A percentile compares a stretch with the other conserved stretches of the same genome.
phyloP scores from a whole-genome alignment of 2,329 filamentous ascomycete genomes.

The Pyrenophora tritici-repentis region DNA sequence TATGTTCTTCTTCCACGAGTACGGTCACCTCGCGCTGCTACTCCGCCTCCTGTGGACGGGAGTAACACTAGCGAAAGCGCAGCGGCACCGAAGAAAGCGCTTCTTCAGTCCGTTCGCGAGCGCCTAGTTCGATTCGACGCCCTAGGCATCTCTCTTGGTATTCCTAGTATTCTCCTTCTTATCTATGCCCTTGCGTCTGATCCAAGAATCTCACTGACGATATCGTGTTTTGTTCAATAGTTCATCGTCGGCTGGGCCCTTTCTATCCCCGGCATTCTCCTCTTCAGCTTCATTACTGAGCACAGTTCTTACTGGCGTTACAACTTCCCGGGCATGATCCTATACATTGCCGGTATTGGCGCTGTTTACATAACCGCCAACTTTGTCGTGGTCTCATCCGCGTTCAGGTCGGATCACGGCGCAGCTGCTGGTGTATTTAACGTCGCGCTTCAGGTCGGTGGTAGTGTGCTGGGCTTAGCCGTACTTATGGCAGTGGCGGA shows the following conservation, averaged over 20 bases:
- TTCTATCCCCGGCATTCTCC: conserved; percentile 3
- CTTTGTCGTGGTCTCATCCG: not conserved
- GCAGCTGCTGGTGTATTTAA: not conserved
- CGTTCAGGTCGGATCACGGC: not conserved
- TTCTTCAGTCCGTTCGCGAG: not conserved
- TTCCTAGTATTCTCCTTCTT: conserved; percentile 5
- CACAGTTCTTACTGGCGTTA: conserved; percentile 3
- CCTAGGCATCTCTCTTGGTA: not conserved
- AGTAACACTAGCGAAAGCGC: not conserved
- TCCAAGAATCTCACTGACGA: not conserved
- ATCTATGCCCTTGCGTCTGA: conserved; percentile 3
- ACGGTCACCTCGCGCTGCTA: not conserved
- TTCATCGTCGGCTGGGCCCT: conserved; percentile 4
- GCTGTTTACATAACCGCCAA: not conserved
- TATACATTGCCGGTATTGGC: not conserved
- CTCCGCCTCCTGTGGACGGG: not conserved
- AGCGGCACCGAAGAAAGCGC: not conserved
- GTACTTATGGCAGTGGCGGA: not conserved
- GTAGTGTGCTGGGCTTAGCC: not conserved
- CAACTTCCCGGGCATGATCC: not conserved
- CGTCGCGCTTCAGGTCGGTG: not conserved
- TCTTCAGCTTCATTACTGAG: conserved; percentile 1
- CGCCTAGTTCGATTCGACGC: not conserved
- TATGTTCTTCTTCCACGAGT: not conserved
- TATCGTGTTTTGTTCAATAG: not conserved